phyloP scores from a whole-genome alignment of 495 filamentous ascomycete species.

The Annulohypoxylon stygium region DNA sequence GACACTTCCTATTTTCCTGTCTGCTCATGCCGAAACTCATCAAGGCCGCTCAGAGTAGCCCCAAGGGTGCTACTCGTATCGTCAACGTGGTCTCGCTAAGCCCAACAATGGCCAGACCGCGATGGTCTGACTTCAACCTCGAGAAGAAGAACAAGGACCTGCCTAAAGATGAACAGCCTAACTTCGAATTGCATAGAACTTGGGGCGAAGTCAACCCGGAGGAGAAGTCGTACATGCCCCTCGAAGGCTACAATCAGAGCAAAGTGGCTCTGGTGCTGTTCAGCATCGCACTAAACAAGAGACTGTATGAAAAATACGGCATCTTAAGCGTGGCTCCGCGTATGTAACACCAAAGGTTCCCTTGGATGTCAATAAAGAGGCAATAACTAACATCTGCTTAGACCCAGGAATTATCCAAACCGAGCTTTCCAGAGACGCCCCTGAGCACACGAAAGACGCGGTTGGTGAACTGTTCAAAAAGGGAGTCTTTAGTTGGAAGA shows the following conservation, averaged over 20 bases:
- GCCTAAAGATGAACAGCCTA: constrained; percentile 55
- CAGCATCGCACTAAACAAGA: constrained; percentile 54
- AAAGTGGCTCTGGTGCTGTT: constrained; percentile 68
- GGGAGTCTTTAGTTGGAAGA: constrained; percentile 42
- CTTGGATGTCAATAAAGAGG: too few species aligned
- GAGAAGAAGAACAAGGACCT: constrained; percentile 57
- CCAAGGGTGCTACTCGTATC: constrained; percentile 56
- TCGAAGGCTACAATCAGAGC: constrained; percentile 62
- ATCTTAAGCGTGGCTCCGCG: constrained; percentile 54
- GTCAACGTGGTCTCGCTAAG: constrained; percentile 60
- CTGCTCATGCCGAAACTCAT: constrained; percentile 62
- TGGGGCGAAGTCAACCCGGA: constrained; percentile 53
- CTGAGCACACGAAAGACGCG: constrained; percentile 28
- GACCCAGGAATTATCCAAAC: constrained; percentile 59
- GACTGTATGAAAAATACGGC: constrained; percentile 52
- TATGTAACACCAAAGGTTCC: neutral
- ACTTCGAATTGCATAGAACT: constrained; percentile 41
- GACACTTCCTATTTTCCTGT: constrained; percentile 68
- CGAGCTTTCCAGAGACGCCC: constrained; percentile 49
- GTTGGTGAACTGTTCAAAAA: constrained; percentile 4
- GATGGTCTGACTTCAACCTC: constrained; percentile 62
- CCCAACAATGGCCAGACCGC: constrained; percentile 47
- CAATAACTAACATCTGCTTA: neutral
- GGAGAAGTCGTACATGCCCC: constrained; percentile 56
- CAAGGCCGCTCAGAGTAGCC: constrained; percentile 52